Evolutionary conservation across 176 grass and related monocot genomes (phyloP).

Genomic region (Areca catechu): DNA sequence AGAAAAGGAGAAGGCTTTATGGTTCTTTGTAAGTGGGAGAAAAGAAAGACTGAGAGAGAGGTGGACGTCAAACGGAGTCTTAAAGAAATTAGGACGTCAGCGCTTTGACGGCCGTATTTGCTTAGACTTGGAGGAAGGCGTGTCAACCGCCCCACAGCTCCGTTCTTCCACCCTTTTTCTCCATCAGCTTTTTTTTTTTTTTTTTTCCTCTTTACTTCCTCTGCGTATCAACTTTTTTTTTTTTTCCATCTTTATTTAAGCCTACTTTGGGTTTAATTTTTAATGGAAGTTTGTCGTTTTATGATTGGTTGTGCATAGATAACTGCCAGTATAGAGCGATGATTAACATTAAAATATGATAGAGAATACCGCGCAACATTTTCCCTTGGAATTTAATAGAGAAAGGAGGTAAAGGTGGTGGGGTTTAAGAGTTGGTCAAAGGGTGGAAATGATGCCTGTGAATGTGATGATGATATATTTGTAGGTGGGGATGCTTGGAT

Average conservation of each 20-base stretch:
- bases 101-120: no score
- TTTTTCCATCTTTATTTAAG: conserved; percentile 17
- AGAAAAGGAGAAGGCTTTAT: background rate
- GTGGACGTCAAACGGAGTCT: no score
- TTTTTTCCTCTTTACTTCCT: background rate
- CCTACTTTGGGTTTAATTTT: conserved; percentile 19
- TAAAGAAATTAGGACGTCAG: no score
- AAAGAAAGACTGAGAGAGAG: no score
- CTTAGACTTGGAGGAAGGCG: no score
- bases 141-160: no score
- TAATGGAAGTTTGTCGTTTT: conserved; percentile 30
- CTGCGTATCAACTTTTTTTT: conserved; percentile 1
- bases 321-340: background rate
- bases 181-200: conserved; percentile 21
- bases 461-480: background rate
- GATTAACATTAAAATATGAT: background rate
- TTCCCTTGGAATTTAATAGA: conserved; percentile 1
- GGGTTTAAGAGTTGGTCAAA: conserved; percentile 16
- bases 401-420: background rate
- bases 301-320: conserved; percentile 9
- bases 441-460: conserved; percentile 11
- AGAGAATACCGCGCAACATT: background rate
- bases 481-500: background rate
- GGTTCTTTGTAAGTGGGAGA: no score
- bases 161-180: no score